Base-by-base conservation (phyloP, 495 filamentous ascomycete genomes). In the Penicillium samsonianum region DNA sequence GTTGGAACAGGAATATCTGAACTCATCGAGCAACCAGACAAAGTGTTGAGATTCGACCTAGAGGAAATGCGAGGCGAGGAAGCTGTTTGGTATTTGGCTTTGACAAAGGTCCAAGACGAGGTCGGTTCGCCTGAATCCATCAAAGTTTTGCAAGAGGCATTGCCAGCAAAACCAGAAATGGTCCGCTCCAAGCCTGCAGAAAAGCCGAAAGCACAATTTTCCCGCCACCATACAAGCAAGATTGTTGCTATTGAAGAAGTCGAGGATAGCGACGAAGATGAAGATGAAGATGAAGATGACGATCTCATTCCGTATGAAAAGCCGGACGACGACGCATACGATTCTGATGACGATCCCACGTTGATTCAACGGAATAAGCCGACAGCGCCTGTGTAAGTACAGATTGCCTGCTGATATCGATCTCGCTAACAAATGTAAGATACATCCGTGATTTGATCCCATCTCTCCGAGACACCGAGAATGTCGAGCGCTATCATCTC, bases 311-410 rank as follows among this genome's bases (percentile, higher is more conserved):
- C 90, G 4, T 98, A 97, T 67, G 85, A 82, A 28, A 96, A 96
- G 65, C 92, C 92, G 0, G 94, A 96, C 67, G 92, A 89, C n/a
- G 95, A 99, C 64, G 79, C 82, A 3, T 89, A 91, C 55, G 95
- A 98, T 70, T 89, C 88, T 1, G 91, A 96, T 53, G 93, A 96
- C 25, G 95, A 99, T 66, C 86, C 95, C 14, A 96, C 91, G 0
- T 73, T 95, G 33, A 78, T 98, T 40, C 84, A 87, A 50, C 83
- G 92, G 37, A 83, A 90, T 67, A 96, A 92, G 60, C 88, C 89
- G 38, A 87, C 83, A 42, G 84, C 92, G 11, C 95, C 92, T 25
- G 91, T 97, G 79, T 87, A 75, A 75, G 82, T 78, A 17, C 8
- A 7, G 7, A 20, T 46, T 3, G 2, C 5, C 11, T 22, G 1